Evolutionary conservation across 1,284 basidiomycete species (phyloP), one percentile per base, ranked within the genome.

Genomic region (Pascua sp.): DNA sequence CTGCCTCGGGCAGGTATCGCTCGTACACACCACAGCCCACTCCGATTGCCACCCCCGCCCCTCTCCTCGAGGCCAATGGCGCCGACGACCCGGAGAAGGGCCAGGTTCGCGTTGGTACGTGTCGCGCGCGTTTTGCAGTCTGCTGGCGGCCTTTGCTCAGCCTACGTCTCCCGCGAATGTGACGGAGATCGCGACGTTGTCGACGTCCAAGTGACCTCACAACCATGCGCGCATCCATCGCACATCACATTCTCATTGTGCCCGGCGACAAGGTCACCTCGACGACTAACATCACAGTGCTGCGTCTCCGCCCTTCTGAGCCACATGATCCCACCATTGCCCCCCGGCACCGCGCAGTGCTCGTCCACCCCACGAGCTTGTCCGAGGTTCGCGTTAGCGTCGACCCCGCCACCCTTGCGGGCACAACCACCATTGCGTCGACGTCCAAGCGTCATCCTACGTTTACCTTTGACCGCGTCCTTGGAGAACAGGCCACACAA

Each of bases 391-490:
- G 86, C 39, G 85, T 94, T 65, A 90, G 94, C 73, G 80, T 75
- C 47, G 72, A 75, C 43, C 73, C 82, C 32, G 72, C 83, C 12
- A 68, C 78, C 11, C 79, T 80, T 49, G 73, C 80, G 47, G 80
- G 77, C 56, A 70, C 79, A 8, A 79, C 80, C 36, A 67, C 81
- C 7, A 72, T 81, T 8, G 77, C 84, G 16, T 73, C 82, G 10
- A 77, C 83, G 49, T 81, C 85, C n/a, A 77, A 72, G 65, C 89
- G 90, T 80, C 92, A 91, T 77, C 91, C 93, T 67, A 78, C 82
- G 48, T 98, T 98, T 77, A 86, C 85, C 56, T 98, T 96, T 76
- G 96, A 98, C 81, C 88, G 91, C 66, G 95, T 98, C 51, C 87
- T 95, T 67, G 83, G 85, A 3, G 91, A 90, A 36, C 80, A 85